Evolutionary conservation across 148 eudicot species (phyloP).

Genomic region (Rhododendron ovatum): DNA sequence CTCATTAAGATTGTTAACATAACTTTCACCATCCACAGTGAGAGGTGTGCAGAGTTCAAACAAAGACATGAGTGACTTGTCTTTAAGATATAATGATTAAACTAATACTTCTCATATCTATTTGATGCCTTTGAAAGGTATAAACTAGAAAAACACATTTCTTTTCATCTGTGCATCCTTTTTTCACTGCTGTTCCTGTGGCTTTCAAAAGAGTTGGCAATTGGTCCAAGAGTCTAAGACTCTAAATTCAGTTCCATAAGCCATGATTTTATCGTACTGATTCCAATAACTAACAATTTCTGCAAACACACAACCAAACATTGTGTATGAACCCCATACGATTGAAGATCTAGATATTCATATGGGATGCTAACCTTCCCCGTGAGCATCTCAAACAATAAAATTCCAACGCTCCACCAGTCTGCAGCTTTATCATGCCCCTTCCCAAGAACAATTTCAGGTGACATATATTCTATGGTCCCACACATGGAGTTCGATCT

Average conservation of each 20-base stretch:
- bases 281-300: background rate
- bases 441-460: constrained; percentile 51
- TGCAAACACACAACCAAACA: background rate
- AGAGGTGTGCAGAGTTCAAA: background rate
- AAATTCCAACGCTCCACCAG: constrained; percentile 60
- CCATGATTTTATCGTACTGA: background rate
- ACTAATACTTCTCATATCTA: background rate
- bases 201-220: background rate
- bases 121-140: background rate
- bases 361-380: constrained; percentile 35
- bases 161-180: background rate
- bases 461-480: constrained; percentile 52
- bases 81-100: background rate
- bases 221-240: background rate
- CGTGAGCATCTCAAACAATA: constrained; percentile 49
- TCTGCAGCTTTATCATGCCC: constrained; percentile 50
- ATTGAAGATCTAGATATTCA: background rate
- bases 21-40: background rate
- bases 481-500: constrained; percentile 50
- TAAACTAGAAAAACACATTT: background rate
- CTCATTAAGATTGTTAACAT: background rate
- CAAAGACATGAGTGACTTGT: background rate
- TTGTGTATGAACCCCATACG: background rate
- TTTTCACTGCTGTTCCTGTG: background rate
- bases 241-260: background rate